Evolutionary conservation across 345 rosid species (phyloP).

Genomic region (Eucalyptus leucophloia): DNA sequence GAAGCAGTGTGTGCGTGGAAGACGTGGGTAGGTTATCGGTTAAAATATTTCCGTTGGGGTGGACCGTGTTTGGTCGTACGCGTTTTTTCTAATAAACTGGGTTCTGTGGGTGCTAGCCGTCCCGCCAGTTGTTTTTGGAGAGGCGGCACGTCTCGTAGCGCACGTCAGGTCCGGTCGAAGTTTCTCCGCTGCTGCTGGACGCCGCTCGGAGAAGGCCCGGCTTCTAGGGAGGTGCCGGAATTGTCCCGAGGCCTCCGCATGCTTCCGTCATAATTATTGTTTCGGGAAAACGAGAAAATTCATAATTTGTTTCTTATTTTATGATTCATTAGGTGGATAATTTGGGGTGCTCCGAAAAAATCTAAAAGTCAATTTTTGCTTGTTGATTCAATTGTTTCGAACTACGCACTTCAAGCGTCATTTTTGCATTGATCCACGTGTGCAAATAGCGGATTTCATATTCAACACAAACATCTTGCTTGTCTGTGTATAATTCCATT

Average conservation of each 20-base stretch:
- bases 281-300: neutral
- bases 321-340: no score
- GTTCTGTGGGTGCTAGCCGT: no score
- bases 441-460: neutral
- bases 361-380: neutral
- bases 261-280: neutral
- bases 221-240: neutral
- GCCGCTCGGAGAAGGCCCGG: accelerated
- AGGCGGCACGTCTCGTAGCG: accelerated
- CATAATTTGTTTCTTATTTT: no score
- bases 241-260: neutral
- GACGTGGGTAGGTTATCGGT: neutral
- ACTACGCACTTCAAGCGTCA: neutral
- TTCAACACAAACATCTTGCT: neutral
- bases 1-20: neutral
- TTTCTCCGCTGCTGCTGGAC: neutral
- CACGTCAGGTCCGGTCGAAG: neutral
- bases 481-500: neutral
- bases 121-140: neutral
- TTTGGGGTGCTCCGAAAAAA: neutral
- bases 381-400: neutral
- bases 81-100: neutral
- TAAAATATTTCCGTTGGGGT: neutral
- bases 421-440: neutral
- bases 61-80: neutral